Base-by-base conservation (phyloP, 139 green algal genomes). In the Micractinium sp. region DNA sequence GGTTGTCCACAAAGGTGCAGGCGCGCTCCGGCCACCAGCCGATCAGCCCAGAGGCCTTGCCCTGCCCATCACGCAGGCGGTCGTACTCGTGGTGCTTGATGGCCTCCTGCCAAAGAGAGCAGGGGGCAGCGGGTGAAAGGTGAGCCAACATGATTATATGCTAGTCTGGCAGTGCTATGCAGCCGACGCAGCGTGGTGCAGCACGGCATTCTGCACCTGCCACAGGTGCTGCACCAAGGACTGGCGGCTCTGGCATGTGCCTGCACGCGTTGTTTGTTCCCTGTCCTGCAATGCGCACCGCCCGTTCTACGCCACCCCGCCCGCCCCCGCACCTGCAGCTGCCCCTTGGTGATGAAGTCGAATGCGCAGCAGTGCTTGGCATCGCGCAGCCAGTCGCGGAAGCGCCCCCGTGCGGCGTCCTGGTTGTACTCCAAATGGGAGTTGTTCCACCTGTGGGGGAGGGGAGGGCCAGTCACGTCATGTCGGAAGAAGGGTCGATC, bases 1-100 rank as follows among this genome's bases (percentile, higher is more conserved):
- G 97, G 94, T 99, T 99, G 90, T 99, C 97, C 66, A 99, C 95
- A 94, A 99, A 99, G 74, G 96, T 99, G 83, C 99, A 94, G 61
- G 97, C 84, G 81, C 56, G 66, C 22, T 92, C 95, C 25, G 97
- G 97, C 97, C 96, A 99, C 93, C 95, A 97, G 84, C 97, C 98
- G 36, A 99, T 88, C 69, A 99, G 88, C 20, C 97, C 96, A n/a
- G 95, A 91, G 0, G 96, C 91, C 73, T 95, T 94, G 75, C 94
- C 93, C 80, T 95, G 76, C n/a, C 33, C 36, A 91, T 99, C 97
- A 19, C 95, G 92, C 80, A 99, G 93, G 25, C 98, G 95, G 96
- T 97, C 99, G 92, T 99, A 98, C 94, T 99, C 94, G 95, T 76
- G 93, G 76, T 96, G 93, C 53, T 90, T 91, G 53, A 99, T 93